Conservation (phyloP, 2,329 filamentous ascomycete species). For the Blastomyces silverae region DNA sequence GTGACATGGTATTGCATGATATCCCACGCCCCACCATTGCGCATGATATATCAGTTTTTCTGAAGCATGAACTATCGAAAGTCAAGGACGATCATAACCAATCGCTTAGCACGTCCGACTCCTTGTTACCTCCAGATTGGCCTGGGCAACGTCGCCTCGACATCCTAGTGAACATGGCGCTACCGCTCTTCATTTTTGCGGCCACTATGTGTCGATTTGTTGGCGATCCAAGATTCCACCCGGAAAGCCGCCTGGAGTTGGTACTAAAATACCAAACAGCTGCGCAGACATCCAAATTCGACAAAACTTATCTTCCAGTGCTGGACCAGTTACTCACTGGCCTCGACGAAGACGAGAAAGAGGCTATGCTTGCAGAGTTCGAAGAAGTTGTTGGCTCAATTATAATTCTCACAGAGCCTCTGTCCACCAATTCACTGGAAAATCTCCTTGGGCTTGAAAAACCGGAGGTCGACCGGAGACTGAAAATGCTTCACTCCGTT, state of each 20-base stretch:
- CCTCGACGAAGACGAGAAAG: constrained; percentile 17
- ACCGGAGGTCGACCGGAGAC: constrained; percentile 14
- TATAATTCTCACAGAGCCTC: constrained; percentile 23
- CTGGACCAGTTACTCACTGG: constrained; percentile 22
- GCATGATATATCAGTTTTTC: constrained; percentile 25
- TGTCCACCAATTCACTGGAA: constrained; percentile 21
- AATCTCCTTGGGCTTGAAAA: constrained; percentile 16
- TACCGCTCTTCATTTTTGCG: constrained; percentile 30
- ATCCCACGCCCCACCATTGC: constrained; percentile 22
- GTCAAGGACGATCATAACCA: constrained; percentile 17
- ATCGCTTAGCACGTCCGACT: not conserved
- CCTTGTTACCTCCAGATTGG: constrained; percentile 21
- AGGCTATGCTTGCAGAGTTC: constrained; percentile 21
- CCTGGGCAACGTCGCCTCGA: constrained; percentile 23
- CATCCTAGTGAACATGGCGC: constrained; percentile 26
- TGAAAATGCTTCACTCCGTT: constrained; percentile 24
- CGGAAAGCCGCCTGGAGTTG: constrained; percentile 16
- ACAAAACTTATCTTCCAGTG: constrained; percentile 27
- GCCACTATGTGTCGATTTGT: constrained; percentile 27
- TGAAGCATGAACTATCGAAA: constrained; percentile 20
- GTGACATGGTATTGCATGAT: constrained; percentile 25
- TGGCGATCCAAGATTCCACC: constrained; percentile 19
- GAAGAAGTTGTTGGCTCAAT: constrained; percentile 25
- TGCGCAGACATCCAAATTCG: constrained; percentile 21
- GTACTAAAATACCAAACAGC: constrained; percentile 20